These are phyloP conservation scores for Cladosporium cucumerinum DNA, from an alignment of 2,329 filamentous ascomycete species.

Conservation along the genomic window DNA sequence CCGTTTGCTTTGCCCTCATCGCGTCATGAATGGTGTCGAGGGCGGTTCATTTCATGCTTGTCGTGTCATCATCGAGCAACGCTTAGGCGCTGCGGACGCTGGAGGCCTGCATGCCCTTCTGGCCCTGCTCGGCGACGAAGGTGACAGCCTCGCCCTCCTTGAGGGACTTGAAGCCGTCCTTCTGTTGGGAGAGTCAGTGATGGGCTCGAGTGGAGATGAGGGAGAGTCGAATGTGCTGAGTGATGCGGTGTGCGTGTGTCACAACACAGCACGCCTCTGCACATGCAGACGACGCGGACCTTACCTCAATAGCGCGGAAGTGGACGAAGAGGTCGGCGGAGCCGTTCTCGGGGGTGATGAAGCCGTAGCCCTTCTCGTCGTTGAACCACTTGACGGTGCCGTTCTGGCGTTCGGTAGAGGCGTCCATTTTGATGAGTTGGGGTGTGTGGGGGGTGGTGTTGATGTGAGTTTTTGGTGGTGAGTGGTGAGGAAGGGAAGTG, in stretches of 20 bases:
- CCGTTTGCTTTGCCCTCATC: conserved; percentile 2
- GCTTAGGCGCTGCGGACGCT: conserved; percentile 3
- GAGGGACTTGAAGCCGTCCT: conserved; percentile 17
- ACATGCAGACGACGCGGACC: background rate
- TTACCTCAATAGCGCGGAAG: conserved; percentile 18
- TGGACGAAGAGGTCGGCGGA: conserved; percentile 18
- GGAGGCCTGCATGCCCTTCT: conserved; percentile 19
- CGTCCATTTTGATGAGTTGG: conserved; percentile 13
- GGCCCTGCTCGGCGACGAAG: conserved; percentile 17
- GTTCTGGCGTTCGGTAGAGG: conserved; percentile 15
- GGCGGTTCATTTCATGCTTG: background rate
- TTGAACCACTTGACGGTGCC: conserved; percentile 20
- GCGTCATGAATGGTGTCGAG: background rate
- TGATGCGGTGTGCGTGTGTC: background rate
- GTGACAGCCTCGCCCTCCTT: conserved; percentile 16
- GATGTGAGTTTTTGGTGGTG: conserved; percentile 2
- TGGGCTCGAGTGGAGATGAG: background rate
- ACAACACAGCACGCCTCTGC: background rate
- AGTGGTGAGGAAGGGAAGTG: background rate
- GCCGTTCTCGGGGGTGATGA: conserved; percentile 19
- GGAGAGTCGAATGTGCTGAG: background rate
- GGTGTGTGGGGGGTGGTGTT: conserved; percentile 3
- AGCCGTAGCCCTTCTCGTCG: conserved; percentile 17
- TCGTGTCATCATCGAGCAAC: background rate
- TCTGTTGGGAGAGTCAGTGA: conserved; percentile 2